Percentiles rank a stretch among this genome's conserved stretches.
These are phyloP conservation scores for Saturnispora bothae DNA, from an alignment of 805 yeast genomes.

Conservation along the genomic window DNA sequence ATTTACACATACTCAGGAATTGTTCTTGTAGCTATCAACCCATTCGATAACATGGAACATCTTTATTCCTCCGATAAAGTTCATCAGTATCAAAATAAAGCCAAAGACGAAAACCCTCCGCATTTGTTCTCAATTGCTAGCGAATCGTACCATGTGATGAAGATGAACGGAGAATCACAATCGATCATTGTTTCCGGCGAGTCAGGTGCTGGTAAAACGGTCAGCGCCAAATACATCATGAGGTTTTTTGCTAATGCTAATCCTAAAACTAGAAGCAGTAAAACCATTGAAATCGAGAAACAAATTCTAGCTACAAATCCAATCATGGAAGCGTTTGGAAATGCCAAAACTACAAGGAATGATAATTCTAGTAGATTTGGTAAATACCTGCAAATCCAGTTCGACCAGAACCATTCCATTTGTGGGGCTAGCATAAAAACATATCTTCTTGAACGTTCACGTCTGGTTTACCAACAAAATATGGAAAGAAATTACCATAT, in stretches of 20 bases:
- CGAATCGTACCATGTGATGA: slow-evolving; percentile 92
- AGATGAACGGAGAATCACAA: slow-evolving; percentile 70
- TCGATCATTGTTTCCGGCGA: slow-evolving; percentile 98
- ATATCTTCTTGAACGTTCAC: slow-evolving; percentile 81
- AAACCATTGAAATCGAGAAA: slow-evolving; percentile 57
- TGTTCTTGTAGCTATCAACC: slow-evolving; percentile 91
- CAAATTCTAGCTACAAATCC: slow-evolving; percentile 96
- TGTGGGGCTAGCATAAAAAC: slow-evolving; percentile 94
- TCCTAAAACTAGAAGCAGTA: slow-evolving; percentile 46
- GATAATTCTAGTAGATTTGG: slow-evolving; percentile 98
- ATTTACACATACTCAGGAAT: slow-evolving; percentile 96
- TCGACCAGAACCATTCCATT: slow-evolving; percentile 62
- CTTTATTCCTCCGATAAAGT: slow-evolving; percentile 83
- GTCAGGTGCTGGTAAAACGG: slow-evolving; percentile 98
- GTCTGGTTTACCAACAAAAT: slow-evolving; percentile 84
- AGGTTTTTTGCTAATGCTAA: slow-evolving; percentile 88
- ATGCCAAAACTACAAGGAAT: slow-evolving; percentile 93
- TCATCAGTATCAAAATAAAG: slow-evolving; percentile 84
- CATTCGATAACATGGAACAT: slow-evolving; percentile 84
- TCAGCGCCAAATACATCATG: slow-evolving; percentile 94
- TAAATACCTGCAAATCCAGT: slow-evolving; percentile 83
- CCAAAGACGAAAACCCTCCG: slow-evolving; percentile 90
- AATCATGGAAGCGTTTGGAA: slow-evolving; percentile 96
- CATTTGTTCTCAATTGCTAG: slow-evolving; percentile 96
- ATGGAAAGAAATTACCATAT: slow-evolving; percentile 90